These are phyloP conservation scores for Lagerstroemia speciosa DNA, from an alignment of 345 rosid species.

Conservation along the genomic window DNA sequence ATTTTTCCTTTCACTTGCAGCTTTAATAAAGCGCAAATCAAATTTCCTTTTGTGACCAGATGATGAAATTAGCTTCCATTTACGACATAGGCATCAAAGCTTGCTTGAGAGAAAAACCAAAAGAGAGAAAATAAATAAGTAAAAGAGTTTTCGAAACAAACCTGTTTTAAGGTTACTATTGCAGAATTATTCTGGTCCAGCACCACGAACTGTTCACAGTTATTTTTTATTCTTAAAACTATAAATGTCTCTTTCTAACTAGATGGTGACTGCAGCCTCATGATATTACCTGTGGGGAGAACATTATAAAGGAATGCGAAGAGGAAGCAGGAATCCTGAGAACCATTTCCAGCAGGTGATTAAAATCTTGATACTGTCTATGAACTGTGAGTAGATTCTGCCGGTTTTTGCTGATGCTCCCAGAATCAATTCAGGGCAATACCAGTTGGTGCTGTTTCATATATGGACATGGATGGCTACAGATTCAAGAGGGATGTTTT, in stretches of 20 bases:
- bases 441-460: conserved; percentile 84
- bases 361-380: neutral
- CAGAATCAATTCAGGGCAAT: conserved; percentile 36
- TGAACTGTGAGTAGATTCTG: neutral
- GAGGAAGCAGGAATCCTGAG: conserved; percentile 87
- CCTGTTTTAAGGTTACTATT: neutral
- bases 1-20: neutral
- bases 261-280: conserved; percentile 50
- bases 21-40: neutral
- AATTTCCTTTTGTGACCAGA: neutral
- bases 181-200: neutral
- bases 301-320: conserved; percentile 82
- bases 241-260: neutral
- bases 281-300: conserved; percentile 65
- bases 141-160: neutral
- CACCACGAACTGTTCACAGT: neutral
- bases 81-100: neutral
- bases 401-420: neutral
- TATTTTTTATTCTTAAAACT: neutral
- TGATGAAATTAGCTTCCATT: neutral
- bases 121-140: no score
- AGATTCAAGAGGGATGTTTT: conserved; percentile 76
- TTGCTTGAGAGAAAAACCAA: neutral
- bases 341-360: conserved; percentile 45
- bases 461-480: conserved; percentile 52